Evolutionary conservation across 2,329 filamentous ascomycete genomes (phyloP).

Genomic region (Cryphonectria radicalis): DNA sequence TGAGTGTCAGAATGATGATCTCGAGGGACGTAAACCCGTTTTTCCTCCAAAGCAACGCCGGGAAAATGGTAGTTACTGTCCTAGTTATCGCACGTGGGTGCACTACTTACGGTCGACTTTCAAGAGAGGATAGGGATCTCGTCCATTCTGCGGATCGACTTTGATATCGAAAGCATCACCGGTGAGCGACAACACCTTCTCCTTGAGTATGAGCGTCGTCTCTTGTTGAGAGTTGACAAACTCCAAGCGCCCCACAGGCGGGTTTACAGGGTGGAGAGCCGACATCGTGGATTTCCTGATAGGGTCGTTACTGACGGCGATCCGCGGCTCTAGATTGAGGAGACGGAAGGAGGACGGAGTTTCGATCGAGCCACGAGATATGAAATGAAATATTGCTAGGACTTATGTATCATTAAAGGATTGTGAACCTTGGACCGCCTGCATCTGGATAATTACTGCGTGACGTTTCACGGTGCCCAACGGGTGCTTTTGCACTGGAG

Average conservation of each 20-base stretch:
- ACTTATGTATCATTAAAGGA: not conserved
- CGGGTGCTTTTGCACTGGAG: not conserved
- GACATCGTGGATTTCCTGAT: not conserved
- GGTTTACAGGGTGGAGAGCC: constrained; percentile 24
- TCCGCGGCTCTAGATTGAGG: not conserved
- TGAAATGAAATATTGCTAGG: not conserved
- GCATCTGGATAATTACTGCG: not conserved
- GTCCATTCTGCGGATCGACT: constrained; percentile 50
- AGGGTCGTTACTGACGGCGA: not conserved
- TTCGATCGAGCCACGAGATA: not conserved
- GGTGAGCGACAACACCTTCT: constrained; percentile 64
- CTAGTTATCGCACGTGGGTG: not conserved
- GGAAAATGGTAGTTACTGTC: not conserved
- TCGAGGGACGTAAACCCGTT: not conserved
- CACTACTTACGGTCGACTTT: constrained; percentile 45
- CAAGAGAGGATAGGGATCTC: constrained; percentile 48
- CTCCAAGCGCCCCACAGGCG: constrained; percentile 37
- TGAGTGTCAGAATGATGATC: not conserved
- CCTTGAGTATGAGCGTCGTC: constrained; percentile 60
- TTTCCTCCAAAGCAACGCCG: not conserved
- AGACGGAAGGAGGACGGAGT: not conserved
- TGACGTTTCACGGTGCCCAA: not conserved
- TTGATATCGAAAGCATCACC: constrained; percentile 69
- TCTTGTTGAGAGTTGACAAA: constrained; percentile 36
- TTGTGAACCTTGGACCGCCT: not conserved